Base-by-base conservation (phyloP, 164 flowering plant genomes). In the Santalum album region DNA sequence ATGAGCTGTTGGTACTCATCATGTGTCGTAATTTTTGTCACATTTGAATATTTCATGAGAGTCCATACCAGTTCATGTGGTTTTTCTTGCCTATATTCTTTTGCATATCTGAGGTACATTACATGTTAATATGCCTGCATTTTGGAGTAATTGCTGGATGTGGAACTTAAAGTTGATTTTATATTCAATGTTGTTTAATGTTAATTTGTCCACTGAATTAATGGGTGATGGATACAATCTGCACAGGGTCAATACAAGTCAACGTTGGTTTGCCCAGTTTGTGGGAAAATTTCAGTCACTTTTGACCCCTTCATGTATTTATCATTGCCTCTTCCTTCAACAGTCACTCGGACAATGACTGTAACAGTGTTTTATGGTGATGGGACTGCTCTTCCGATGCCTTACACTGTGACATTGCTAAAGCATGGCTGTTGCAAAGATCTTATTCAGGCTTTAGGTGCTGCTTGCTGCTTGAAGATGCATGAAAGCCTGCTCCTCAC, bases 301-400 rank as follows among this genome's bases (percentile, higher is more conserved):
- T 88, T 86, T 68, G 96, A 91, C 54, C 98, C 96, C 38, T 88
- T 88, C 65, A 91, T 88, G 98, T 88, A 88, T 65, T 71, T 90
- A 53, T 83, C 96, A 18, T 52, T 90, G 74, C 96, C 96, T 25
- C 72, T 86, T 25, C 92, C 94, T 61, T 82, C 96, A 54, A 84
- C 73, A 12, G 79, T 58, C 53, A 81, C 84, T 19, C 73, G 92
- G 57, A 32, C 76, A 22, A 81, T 91, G 87, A 86, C 90, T 6
- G 72, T 84, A 26, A 80, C 95, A 42, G 82, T 91, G 27, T 72
- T 91, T 52, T 84, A 74, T 65, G 79, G 86, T 49, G 83, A 87
- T 75, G 98, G 98, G 52, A 73, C 79, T 69, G 79, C 63, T 57
- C 88, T 87, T 60, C 95, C 92, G 46, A 88, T 78, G 88, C 96